These are phyloP conservation scores for Giardia duodenalis DNA, from an alignment of 208 protist genomes.

Conservation along the genomic window DNA sequence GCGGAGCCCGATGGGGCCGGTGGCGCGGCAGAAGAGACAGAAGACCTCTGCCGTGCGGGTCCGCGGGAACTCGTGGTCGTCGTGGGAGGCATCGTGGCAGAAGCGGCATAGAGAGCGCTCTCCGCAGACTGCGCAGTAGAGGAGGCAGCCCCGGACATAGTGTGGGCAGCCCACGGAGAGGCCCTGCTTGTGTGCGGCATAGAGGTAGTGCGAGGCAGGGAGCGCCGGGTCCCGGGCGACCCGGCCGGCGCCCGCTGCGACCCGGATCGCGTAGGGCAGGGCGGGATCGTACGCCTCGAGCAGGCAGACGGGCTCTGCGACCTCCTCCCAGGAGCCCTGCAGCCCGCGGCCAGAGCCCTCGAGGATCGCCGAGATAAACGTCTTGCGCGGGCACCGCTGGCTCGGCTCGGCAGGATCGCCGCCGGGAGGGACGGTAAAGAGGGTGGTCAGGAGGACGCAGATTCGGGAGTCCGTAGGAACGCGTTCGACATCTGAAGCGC, in stretches of 20 bases:
- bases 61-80: not conserved
- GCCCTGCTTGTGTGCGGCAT: not conserved
- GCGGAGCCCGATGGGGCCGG: not conserved
- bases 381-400: too few relatives aligned
- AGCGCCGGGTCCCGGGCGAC: too few relatives aligned
- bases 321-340: too few relatives aligned
- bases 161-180: not conserved
- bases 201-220: not conserved
- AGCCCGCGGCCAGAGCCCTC: too few relatives aligned
- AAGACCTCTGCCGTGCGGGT: not conserved
- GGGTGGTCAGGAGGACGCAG: not conserved
- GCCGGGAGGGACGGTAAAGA: not conserved
- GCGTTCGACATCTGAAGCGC: not conserved
- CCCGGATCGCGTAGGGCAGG: too few relatives aligned
- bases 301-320: too few relatives aligned
- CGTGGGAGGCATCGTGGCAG: constrained; percentile 10
- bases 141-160: not conserved
- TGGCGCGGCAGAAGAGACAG: not conserved
- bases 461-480: not conserved
- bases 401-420: not conserved
- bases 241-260: too few relatives aligned
- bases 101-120: not conserved
- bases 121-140: not conserved
- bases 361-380: too few relatives aligned
- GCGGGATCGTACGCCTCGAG: too few relatives aligned